Evolutionary conservation across 2,329 filamentous ascomycete species (phyloP), one percentile per base, ranked within the genome.

Genomic region (Pleurostoma richardsiae): DNA sequence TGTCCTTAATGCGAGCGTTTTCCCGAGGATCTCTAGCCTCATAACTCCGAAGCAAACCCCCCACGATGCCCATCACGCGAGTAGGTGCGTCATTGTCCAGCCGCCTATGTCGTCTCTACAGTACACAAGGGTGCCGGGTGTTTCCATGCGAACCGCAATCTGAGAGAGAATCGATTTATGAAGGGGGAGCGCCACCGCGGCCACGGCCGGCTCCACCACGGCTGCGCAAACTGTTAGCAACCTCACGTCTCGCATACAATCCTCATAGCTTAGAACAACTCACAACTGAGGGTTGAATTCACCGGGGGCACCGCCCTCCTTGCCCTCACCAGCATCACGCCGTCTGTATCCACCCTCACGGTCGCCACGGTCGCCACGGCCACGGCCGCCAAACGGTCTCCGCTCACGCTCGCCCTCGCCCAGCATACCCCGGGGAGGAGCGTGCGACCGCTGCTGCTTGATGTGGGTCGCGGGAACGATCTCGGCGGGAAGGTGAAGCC

Each of bases 391-490:
- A 67, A 88, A 89, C 60, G 87, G 85, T 75, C 90, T 85, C 69
- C 86, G 82, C 19, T 19, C 19, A 76, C 79, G 80, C 70, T 85
- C 82, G 56, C 80, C 76, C 71, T 95, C 91, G 65, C 90, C 90
- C 79, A 97, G 85, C 94, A 99, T 97, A 70, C 94, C 94, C 68
- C 94, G 91, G 69, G 94, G 92, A 74, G 92, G 92, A 78, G 90
- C 91, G 77, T 96, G 90, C 66, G 90, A 94, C 76, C 94, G 90
- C 83, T 96, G 90, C 82, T 96, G 91, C 89, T 99, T 99, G 81
- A 99, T 97, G 87, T 99, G 94, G 68, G 94, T 99, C 68, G 95
- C 90, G 64, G 94, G 94, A 61, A 99, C 94, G 70, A 99, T 96
- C 85, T 99, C 94, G 71, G 94, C 91, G 67, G 94, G 94, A 66